phyloP scores from a whole-genome alignment of 345 rosid genomes.

The Heritiera fomes region DNA sequence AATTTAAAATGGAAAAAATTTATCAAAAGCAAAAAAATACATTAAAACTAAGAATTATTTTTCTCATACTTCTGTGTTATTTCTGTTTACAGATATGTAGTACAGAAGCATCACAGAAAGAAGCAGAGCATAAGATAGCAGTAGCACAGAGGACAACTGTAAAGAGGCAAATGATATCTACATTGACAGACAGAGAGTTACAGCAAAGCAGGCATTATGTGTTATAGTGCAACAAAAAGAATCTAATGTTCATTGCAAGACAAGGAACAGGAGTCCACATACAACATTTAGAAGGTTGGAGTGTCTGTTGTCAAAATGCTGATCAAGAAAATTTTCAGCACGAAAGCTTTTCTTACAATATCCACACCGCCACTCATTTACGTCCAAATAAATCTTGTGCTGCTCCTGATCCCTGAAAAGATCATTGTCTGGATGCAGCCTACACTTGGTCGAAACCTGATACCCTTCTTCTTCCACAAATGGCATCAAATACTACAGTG shows the following conservation, averaged over 20 bases:
- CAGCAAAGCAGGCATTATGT: not conserved
- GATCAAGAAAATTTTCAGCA: conserved; percentile 78
- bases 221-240: not conserved
- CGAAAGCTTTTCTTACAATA: conserved; percentile 93
- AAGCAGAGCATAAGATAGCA: conserved; percentile 2
- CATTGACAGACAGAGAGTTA: not conserved
- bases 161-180: not conserved
- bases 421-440: conserved; percentile 83
- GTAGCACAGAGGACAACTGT: not conserved
- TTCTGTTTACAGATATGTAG: not conserved
- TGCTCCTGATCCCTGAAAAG: conserved; percentile 87
- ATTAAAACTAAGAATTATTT: not conserved
- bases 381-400: conserved; percentile 74
- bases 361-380: conserved; percentile 87
- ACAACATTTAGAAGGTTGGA: conserved; percentile 76
- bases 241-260: conserved; percentile 12
- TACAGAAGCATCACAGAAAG: not conserved
- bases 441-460: conserved; percentile 58
- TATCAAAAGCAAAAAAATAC: not conserved
- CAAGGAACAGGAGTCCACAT: conserved; percentile 41
- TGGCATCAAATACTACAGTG: conserved; percentile 75
- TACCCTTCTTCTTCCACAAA: conserved; percentile 72
- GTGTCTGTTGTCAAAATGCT: conserved; percentile 81
- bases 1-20: not conserved
- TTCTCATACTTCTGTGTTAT: not conserved